Conservation (phyloP, 2,329 filamentous ascomycete species). For the Emmonsiellopsis sp. region DNA sequence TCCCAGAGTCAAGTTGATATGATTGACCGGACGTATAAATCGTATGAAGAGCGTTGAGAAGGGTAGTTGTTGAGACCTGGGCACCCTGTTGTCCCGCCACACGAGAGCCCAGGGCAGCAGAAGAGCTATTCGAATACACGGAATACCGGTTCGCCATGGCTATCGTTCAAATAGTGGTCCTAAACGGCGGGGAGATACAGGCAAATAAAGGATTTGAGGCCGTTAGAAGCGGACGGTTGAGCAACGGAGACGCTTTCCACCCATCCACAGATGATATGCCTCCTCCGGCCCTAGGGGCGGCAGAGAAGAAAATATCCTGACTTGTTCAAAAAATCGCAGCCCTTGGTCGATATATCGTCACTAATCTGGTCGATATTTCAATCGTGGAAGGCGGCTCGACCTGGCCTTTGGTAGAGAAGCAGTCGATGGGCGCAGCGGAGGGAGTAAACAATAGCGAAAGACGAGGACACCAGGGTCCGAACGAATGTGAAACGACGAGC, state of each 20-base stretch:
- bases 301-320: background rate
- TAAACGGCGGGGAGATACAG: background rate
- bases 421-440: background rate
- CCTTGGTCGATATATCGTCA: background rate
- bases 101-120: conserved; percentile 45
- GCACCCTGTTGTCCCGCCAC: conserved; percentile 56
- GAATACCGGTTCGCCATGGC: conserved; percentile 53
- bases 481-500: background rate
- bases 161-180: background rate
- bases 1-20: conserved; percentile 81
- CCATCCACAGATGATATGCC: background rate
- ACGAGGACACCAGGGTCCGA: background rate
- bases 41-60: conserved; percentile 86
- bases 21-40: conserved; percentile 73
- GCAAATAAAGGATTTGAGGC: background rate
- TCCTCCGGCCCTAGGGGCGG: background rate
- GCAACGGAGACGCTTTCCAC: background rate
- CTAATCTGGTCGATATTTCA: background rate
- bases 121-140: conserved; percentile 52
- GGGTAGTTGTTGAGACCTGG: conserved; percentile 84
- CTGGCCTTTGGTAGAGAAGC: background rate
- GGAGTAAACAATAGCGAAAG: conserved; percentile 1
- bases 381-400: background rate
- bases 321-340: background rate
- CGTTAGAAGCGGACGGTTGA: background rate